Conservation (phyloP, 2,329 filamentous ascomycete species). For the Colletotrichum neosansevieriae region DNA sequence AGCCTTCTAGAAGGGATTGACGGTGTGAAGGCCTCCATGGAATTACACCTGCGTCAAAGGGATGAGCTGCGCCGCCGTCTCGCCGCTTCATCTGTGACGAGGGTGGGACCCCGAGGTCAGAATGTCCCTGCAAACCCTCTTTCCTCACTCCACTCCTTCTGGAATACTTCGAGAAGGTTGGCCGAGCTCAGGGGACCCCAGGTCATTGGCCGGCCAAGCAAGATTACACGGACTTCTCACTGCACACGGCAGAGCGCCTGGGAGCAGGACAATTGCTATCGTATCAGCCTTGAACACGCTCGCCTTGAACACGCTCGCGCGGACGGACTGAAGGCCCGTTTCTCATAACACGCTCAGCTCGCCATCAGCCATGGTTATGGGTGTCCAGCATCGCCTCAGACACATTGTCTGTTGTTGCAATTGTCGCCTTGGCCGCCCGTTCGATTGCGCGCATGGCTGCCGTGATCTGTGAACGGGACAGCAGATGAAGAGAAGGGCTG, state of each 20-base stretch:
- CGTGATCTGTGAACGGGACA: slow-evolving; percentile 22
- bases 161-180: slow-evolving; percentile 40
- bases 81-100: slow-evolving; percentile 39
- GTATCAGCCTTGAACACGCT: slow-evolving; percentile 35
- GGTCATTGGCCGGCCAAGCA: slow-evolving; percentile 28
- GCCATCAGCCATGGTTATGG: not conserved
- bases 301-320: slow-evolving; percentile 25
- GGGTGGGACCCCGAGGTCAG: slow-evolving; percentile 29
- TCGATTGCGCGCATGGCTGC: slow-evolving; percentile 24
- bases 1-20: slow-evolving; percentile 44
- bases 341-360: slow-evolving; percentile 7
- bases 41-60: slow-evolving; percentile 36
- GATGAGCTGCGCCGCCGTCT: slow-evolving; percentile 33
- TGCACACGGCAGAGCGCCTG: slow-evolving; percentile 27
- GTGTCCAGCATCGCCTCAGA: slow-evolving; percentile 5
- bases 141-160: slow-evolving; percentile 33
- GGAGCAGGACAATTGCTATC: slow-evolving; percentile 29
- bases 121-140: slow-evolving; percentile 25
- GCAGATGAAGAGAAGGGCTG: not conserved
- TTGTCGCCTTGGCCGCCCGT: slow-evolving; percentile 34
- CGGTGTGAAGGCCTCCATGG: slow-evolving; percentile 26
- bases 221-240: slow-evolving; percentile 39
- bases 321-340: slow-evolving; percentile 15
- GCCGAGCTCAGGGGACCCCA: slow-evolving; percentile 20
- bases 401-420: not conserved